These are phyloP conservation scores for Euphrasia confusa DNA, from an alignment of 257 asterid species.

Conservation along the genomic window DNA sequence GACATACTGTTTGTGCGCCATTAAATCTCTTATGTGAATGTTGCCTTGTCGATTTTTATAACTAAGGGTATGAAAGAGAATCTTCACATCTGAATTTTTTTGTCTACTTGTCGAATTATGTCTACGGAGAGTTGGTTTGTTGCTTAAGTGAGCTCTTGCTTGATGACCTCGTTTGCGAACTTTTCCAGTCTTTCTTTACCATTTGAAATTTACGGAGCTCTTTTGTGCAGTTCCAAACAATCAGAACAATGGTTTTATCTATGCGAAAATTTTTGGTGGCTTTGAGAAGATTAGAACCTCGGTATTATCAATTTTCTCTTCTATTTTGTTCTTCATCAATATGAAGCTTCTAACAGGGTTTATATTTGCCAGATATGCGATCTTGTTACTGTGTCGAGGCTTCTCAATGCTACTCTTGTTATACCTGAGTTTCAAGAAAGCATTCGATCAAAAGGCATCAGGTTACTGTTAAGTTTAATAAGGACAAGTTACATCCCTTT, in stretches of 20 bases:
- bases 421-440: conserved; percentile 88
- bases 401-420: conserved; percentile 85
- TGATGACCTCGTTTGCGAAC: conserved; percentile 12
- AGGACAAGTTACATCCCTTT: conserved; percentile 4
- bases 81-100: conserved; percentile 5
- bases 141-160: conserved; percentile 20
- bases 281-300: conserved; percentile 92
- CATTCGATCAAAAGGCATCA: conserved; percentile 78
- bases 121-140: conserved; percentile 20
- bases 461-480: conserved; percentile 42
- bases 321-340: conserved; percentile 21
- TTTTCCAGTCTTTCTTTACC: background rate
- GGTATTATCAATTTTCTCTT: conserved; percentile 45
- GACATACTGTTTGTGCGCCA: background rate
- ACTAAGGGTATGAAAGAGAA: conserved; percentile 17
- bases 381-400: conserved; percentile 79
- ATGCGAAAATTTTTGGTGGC: conserved; percentile 88
- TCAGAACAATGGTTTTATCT: conserved; percentile 74
- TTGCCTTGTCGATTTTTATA: conserved; percentile 7
- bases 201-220: conserved; percentile 21
- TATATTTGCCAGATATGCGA: conserved; percentile 71
- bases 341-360: conserved; percentile 29
- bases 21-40: background rate
- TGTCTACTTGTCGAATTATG: background rate
- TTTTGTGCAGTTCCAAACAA: conserved; percentile 55